Evolutionary conservation across 1,139 yeast species (phyloP).

Genomic region (Sugiyamaella japonica): DNA sequence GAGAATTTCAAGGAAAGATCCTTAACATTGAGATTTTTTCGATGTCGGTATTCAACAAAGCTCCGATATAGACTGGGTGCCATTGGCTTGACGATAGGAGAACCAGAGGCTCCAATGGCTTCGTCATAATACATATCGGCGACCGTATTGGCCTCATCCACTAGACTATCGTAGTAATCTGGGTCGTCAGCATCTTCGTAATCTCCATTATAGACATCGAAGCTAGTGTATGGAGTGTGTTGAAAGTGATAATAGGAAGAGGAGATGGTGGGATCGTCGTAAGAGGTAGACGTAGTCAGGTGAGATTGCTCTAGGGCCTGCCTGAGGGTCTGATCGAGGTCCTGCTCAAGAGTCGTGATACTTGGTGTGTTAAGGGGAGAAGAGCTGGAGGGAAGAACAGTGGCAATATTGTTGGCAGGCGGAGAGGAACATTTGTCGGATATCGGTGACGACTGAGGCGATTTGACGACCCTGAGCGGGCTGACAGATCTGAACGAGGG

Average conservation of each 20-base stretch:
- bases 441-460: constrained; percentile 7
- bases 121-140: constrained; percentile 30
- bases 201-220: constrained; percentile 20
- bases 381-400: not conserved
- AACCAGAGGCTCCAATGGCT: constrained; percentile 1
- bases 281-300: not conserved
- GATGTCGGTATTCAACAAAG: constrained; percentile 6
- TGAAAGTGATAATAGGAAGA: constrained; percentile 3
- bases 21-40: constrained; percentile 8
- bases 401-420: not conserved
- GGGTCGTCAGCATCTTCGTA: constrained; percentile 24
- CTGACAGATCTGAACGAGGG: constrained; percentile 12
- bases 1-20: constrained; percentile 17
- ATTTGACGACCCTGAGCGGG: constrained; percentile 18
- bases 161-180: constrained; percentile 26
- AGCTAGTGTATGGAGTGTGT: constrained; percentile 8
- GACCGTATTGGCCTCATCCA: constrained; percentile 36
- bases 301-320: constrained; percentile 3
- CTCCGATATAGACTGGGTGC: constrained; percentile 3
- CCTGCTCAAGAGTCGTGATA: not conserved
- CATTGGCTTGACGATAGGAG: not conserved
- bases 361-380: not conserved
- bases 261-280: not conserved
- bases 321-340: not conserved
- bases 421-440: not conserved